A percentile compares a stretch with the other conserved stretches of the same genome.
These are phyloP conservation scores for Podila clonocystis DNA, from an alignment of 192 early-diverging fungal genomes.

Conservation along the genomic window DNA sequence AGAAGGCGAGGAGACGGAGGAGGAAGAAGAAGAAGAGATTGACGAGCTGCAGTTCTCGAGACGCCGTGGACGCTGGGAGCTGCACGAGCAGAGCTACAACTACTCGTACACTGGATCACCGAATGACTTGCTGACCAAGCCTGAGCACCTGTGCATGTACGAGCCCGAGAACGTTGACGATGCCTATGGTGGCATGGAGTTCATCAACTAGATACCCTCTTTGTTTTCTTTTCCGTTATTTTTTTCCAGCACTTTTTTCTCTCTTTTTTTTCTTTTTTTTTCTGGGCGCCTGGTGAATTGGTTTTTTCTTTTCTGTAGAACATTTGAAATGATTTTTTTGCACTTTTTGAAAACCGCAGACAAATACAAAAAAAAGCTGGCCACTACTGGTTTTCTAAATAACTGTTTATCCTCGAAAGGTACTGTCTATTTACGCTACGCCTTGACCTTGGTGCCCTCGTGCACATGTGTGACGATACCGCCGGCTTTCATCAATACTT, in stretches of 20 bases:
- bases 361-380: too few relatives aligned
- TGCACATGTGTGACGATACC: too few relatives aligned
- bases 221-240: background rate
- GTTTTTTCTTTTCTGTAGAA: too few relatives aligned
- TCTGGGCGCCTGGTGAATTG: background rate
- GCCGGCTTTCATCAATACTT: background rate
- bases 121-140: constrained; percentile 55
- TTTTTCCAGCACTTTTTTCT: background rate
- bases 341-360: too few relatives aligned
- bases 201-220: constrained; percentile 13
- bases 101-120: constrained; percentile 63
- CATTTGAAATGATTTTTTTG: too few relatives aligned
- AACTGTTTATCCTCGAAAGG: too few relatives aligned
- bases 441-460: too few relatives aligned
- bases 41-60: constrained; percentile 53
- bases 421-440: too few relatives aligned
- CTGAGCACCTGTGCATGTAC: constrained; percentile 70
- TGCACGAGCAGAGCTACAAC: constrained; percentile 94
- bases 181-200: constrained; percentile 38
- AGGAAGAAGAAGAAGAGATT: constrained; percentile 38
- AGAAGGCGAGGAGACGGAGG: constrained; percentile 12
- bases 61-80: constrained; percentile 81
- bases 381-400: too few relatives aligned
- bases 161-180: constrained; percentile 56
- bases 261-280: background rate